A percentile compares a stretch with the other conserved stretches of the same genome.
Conservation (phyloP, 768 basidiomycete species). For the Leccinum aurantiacum region DNA sequence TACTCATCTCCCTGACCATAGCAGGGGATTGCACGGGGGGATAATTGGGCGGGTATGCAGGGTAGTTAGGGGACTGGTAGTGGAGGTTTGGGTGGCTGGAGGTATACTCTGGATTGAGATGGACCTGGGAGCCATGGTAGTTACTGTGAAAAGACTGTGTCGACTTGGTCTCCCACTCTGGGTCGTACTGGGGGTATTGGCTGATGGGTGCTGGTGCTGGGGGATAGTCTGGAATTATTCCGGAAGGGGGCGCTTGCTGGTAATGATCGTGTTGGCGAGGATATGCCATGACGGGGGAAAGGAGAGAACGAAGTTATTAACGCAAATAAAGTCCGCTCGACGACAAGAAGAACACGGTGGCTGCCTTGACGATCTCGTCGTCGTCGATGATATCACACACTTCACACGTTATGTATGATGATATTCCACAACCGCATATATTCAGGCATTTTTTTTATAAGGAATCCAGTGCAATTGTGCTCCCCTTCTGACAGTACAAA, state of each 20-base stretch:
- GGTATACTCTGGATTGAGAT: conserved; percentile 63
- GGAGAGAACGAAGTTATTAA: background rate
- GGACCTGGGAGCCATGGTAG: conserved; percentile 67
- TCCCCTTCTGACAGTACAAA: background rate
- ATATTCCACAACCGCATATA: background rate
- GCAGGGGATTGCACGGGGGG: conserved; percentile 57
- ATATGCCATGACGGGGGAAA: conserved; percentile 48
- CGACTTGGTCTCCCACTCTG: conserved; percentile 52
- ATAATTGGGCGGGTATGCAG: conserved; percentile 47
- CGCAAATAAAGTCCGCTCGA: conserved; percentile 21
- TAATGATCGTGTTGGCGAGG: conserved; percentile 54
- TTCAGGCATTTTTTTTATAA: background rate
- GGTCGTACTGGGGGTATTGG: conserved; percentile 44
- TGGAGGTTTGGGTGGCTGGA: conserved; percentile 47
- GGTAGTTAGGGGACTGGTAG: conserved; percentile 45
- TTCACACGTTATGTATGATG: background rate
- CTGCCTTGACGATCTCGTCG: background rate
- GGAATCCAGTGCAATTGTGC: background rate
- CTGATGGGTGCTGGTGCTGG: conserved; percentile 25
- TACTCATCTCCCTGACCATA: conserved; percentile 46
- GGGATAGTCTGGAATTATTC: conserved; percentile 38
- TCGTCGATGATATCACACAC: background rate
- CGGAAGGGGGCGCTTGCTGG: conserved; percentile 36
- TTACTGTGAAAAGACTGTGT: conserved; percentile 60
- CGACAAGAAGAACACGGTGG: background rate